phyloP scores from a whole-genome alignment of 2,329 filamentous ascomycete genomes.

The Helminthosporium solani region DNA sequence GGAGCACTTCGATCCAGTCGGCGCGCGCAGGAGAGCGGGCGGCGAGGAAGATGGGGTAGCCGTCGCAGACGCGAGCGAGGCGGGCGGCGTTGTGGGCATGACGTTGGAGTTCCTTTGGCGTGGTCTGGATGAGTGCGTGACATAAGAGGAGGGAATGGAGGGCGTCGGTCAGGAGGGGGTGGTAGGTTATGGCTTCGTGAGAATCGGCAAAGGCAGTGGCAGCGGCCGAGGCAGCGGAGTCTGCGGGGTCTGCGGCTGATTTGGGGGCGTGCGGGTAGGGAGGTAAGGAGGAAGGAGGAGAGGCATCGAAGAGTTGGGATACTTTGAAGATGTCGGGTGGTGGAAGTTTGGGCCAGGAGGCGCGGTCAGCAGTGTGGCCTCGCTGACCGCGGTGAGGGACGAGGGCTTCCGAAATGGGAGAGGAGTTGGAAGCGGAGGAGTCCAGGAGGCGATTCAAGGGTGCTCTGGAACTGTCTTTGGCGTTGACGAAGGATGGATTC shows the following conservation, averaged over 20 bases:
- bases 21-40: conserved; percentile 69
- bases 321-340: conserved; percentile 55
- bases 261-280: conserved; percentile 56
- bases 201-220: conserved; percentile 45
- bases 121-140: conserved; percentile 78
- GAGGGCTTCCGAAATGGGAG: conserved; percentile 44
- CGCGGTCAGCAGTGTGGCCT: conserved; percentile 31
- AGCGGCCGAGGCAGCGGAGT: conserved; percentile 32
- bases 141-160: conserved; percentile 76
- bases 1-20: conserved; percentile 78
- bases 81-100: conserved; percentile 82
- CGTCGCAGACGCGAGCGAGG: conserved; percentile 70
- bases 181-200: conserved; percentile 72
- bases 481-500: conserved; percentile 14
- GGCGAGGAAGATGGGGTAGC: conserved; percentile 77
- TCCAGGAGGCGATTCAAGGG: conserved; percentile 29
- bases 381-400: conserved; percentile 43
- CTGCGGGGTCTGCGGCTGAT: conserved; percentile 29
- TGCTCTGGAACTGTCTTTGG: conserved; percentile 14
- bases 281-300: conserved; percentile 66
- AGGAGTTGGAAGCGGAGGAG: conserved; percentile 14
- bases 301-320: conserved; percentile 69
- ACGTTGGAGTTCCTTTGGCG: conserved; percentile 71
- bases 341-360: conserved; percentile 51
- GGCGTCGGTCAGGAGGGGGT: conserved; percentile 76